These are phyloP conservation scores for Tylopilus rubrobrunneus DNA, from an alignment of 768 basidiomycete genomes.

Conservation along the genomic window DNA sequence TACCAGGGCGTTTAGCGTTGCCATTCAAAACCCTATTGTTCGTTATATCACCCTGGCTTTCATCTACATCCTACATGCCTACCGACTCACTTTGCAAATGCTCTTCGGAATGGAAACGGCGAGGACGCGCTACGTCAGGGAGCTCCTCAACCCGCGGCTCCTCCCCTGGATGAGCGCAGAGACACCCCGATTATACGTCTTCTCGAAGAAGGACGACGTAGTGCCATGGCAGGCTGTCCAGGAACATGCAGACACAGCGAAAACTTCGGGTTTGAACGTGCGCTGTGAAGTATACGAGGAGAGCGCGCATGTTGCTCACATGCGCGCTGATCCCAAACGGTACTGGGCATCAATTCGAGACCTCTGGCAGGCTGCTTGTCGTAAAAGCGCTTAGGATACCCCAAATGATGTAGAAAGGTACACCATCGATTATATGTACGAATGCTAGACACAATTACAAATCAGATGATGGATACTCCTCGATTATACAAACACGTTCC, in stretches of 20 bases:
- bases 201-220: constrained; percentile 29
- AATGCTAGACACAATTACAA: too few relatives aligned
- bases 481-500: too few relatives aligned
- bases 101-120: constrained; percentile 19
- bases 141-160: constrained; percentile 21
- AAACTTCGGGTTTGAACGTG: constrained; percentile 22
- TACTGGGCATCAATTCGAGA: constrained; percentile 25
- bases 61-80: constrained; percentile 11
- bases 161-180: constrained; percentile 29
- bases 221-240: constrained; percentile 29
- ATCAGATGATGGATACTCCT: too few relatives aligned
- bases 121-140: constrained; percentile 2
- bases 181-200: constrained; percentile 36
- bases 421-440: not conserved
- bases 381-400: not conserved
- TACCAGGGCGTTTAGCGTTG: constrained; percentile 20
- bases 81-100: constrained; percentile 7
- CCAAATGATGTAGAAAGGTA: not conserved
- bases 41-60: constrained; percentile 12
- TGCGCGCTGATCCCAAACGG: constrained; percentile 26
- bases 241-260: constrained; percentile 24
- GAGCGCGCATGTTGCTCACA: constrained; percentile 35
- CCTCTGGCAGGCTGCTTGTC: constrained; percentile 20
- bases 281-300: constrained; percentile 30
- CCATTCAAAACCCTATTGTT: constrained; percentile 19